Base-by-base conservation (phyloP, 2,329 filamentous ascomycete genomes). In the Calonectria pseudoreteaudii region DNA sequence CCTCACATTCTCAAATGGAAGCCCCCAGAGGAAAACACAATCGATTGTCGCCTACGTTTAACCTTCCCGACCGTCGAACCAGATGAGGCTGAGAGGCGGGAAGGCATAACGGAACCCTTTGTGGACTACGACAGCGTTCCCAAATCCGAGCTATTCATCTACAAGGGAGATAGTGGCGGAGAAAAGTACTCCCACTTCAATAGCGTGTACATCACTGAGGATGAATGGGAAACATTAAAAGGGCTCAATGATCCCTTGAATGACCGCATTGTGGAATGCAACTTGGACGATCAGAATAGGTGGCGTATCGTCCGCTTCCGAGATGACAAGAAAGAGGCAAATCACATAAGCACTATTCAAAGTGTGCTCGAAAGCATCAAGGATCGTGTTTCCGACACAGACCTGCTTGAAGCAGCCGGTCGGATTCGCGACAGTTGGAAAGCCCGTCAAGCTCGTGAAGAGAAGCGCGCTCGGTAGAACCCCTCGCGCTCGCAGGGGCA, bases 1-100 rank as follows among this genome's bases (percentile, higher is more conserved):
- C 91, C 91, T 65, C 93, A 98, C 83, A 99, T 98, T 76, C 88
- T 99, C 49, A 99, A 99, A 85, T 99, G 97, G 97, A 99, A 99
- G 86, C 95, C 96, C 0, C 95, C 95, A 5, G 90, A 94, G 77
- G 97, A 99, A 84, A 99, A 99, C 86, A 98, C 95, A 0, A 92
- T 99, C 78, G 97, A 99, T 83, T 98, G 98, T 84, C 91, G 94
- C 52, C 89, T 98, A 79, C 91, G 91, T 66, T 89, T 99, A 53
- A 88, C 90, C 16, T 98, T 98, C 80, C 94, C 94, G 0, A 82
- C 88, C 0, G 87, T 93, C n/a, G 90, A 94, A 73, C 93, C 93
- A 1, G 91, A 93, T 80, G 90, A 91, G 18, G 85, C 88, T 20
- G 94, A 97, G 79, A 90, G 91, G 58, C 90, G 91, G 41, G 93